These are phyloP conservation scores for Exophiala aquamarina DNA, from an alignment of 2,329 filamentous ascomycete species.

Conservation along the genomic window DNA sequence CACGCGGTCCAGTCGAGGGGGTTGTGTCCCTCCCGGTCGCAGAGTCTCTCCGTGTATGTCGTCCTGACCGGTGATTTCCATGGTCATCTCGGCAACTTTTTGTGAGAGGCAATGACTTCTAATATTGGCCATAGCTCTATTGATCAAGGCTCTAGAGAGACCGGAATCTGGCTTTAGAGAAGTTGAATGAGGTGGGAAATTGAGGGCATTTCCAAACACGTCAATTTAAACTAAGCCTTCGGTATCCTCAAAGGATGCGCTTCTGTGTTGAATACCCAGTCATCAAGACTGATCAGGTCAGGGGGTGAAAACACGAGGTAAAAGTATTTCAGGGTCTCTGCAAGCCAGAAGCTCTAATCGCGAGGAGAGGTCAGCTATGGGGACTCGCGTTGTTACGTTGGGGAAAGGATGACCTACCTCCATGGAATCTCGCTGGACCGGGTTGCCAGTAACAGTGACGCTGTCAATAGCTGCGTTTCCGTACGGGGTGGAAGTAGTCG, in stretches of 20 bases:
- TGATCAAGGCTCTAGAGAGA: too few relatives aligned
- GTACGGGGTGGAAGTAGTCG: slow-evolving; percentile 63
- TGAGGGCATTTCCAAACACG: too few relatives aligned
- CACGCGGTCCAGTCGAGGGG: too few relatives aligned
- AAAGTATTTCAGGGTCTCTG: slow-evolving; percentile 46
- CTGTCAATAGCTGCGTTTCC: slow-evolving; percentile 71
- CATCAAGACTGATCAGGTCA: slow-evolving; percentile 40
- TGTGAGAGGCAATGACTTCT: too few relatives aligned
- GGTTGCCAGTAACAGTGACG: slow-evolving; percentile 26
- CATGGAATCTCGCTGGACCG: slow-evolving; percentile 5
- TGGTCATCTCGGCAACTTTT: too few relatives aligned
- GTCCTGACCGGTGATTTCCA: too few relatives aligned
- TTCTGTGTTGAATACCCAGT: slow-evolving; percentile 45
- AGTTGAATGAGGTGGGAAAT: too few relatives aligned
- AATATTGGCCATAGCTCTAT: too few relatives aligned
- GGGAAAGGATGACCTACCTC: not conserved
- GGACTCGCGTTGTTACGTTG: not conserved
- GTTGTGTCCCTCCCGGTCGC: too few relatives aligned
- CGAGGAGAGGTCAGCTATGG: not conserved
- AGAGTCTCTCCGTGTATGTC: too few relatives aligned
- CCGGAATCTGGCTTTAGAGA: too few relatives aligned
- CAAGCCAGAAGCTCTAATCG: slow-evolving; percentile 40
- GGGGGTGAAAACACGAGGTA: slow-evolving; percentile 45
- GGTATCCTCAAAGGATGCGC: slow-evolving; percentile 36
- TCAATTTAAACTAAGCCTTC: not conserved